Percentiles rank a stretch among this genome's conserved stretches.
Conservation (phyloP, 345 rosid species). For the Arabis alpina region DNA sequence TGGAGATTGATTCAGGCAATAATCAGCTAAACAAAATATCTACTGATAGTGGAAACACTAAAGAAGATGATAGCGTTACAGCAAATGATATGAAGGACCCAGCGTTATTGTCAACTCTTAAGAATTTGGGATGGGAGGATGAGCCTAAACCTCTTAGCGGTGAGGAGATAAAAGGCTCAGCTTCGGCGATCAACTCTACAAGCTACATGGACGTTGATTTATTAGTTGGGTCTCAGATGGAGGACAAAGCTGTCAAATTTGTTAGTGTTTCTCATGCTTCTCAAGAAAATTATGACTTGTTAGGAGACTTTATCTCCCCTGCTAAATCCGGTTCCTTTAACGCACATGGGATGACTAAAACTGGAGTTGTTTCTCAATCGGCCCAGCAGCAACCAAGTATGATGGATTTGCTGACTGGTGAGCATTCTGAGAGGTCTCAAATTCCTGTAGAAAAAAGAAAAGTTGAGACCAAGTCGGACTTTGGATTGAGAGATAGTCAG, state of each 20-base stretch:
- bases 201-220: slow-evolving; percentile 42
- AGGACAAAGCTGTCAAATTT: slow-evolving; percentile 2
- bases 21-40: slow-evolving; percentile 32
- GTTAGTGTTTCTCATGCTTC: slow-evolving; percentile 26
- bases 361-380: slow-evolving; percentile 36
- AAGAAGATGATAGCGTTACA: slow-evolving; percentile 51
- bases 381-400: slow-evolving; percentile 37
- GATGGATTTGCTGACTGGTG: slow-evolving; percentile 58
- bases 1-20: slow-evolving; percentile 54
- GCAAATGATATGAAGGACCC: slow-evolving; percentile 71
- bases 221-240: slow-evolving; percentile 31
- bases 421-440: slow-evolving; percentile 40
- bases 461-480: slow-evolving; percentile 38
- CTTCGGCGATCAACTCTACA: slow-evolving; percentile 16
- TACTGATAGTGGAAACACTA: slow-evolving; percentile 37
- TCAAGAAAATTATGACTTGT: slow-evolving; percentile 34
- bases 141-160: slow-evolving; percentile 35
- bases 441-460: slow-evolving; percentile 42
- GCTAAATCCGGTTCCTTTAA: slow-evolving; percentile 39
- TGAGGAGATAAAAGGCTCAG: slow-evolving; percentile 25
- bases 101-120: slow-evolving; percentile 51
- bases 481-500: slow-evolving; percentile 14
- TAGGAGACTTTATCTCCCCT: slow-evolving; percentile 42
- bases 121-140: slow-evolving; percentile 63
- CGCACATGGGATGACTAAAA: slow-evolving; percentile 25